Base-by-base conservation (phyloP, 768 basidiomycete genomes). In the Pholiota molesta region DNA sequence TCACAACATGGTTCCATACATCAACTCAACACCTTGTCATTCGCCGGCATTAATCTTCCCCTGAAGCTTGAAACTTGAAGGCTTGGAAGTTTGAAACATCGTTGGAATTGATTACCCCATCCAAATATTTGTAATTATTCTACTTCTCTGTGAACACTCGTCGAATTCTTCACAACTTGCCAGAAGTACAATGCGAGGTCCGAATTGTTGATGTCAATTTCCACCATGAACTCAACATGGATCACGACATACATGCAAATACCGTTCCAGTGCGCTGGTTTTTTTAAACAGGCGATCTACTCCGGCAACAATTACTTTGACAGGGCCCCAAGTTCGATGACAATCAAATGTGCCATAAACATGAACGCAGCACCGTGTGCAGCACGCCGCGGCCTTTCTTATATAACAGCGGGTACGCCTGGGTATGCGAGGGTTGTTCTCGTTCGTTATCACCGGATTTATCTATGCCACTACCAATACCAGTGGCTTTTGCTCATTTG, bases 401-500 rank as follows among this genome's bases (percentile, higher is more conserved):
- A 59, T 58, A 58, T 57, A 62, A 62, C 28, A 16, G 42, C 39
- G 56, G 40, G 42, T 31, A 29, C 40, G 40, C 44, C 19, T 45
- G 44, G 14, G 55, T 44, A 45, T 19, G 29, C 19, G 8, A n/a
- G 23, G 10, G 28, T 49, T 26, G 9, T 13, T 49, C 3, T 47
- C 21, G 23, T 29, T 57, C 31, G 19, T 55, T 23, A 21, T 51
- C 56, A 11, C 28, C 51, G 14, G 10, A 42, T 26, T 45, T n/a
- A 57, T 47, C 37, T 42, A 68, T 68, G 67, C 63, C 63, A 55
- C 45, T 62, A 44, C 67, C 67, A 29, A 58, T 69, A 29, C 64
- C 68, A 40, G 54, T 69, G 31, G 66, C 66, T 16, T 69, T 65
- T 44, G 68, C 65, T 56, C 68, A 69, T 59, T 57, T 69, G 68